Conservation (phyloP, 805 yeast species). For the Starmerella ratchasimensis region DNA sequence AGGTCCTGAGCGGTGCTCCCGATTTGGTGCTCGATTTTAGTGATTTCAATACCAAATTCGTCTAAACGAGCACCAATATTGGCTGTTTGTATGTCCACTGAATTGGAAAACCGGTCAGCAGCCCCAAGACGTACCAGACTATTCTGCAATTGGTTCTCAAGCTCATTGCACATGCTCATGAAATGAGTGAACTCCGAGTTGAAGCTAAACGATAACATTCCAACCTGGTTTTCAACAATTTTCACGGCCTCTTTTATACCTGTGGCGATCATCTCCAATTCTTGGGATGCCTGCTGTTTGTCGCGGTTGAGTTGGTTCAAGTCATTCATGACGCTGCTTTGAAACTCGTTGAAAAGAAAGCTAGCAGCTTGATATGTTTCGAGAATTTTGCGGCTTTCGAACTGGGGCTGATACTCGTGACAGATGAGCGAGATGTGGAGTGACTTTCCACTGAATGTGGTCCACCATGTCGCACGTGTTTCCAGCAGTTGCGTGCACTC, state of each 20-base stretch:
- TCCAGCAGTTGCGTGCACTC: constrained; percentile 22
- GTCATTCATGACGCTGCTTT: background rate
- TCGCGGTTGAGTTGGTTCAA: background rate
- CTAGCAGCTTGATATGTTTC: constrained; percentile 8
- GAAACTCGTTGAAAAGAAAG: constrained; percentile 4
- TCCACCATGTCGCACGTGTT: constrained; percentile 46
- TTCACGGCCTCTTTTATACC: background rate
- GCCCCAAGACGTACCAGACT: too few species aligned
- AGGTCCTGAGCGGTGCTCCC: constrained; percentile 1
- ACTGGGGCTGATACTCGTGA: constrained; percentile 18
- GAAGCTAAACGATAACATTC: too few species aligned
- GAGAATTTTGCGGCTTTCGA: constrained; percentile 13
- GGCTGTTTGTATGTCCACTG: too few species aligned
- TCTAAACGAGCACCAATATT: too few species aligned
- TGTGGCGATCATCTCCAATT: constrained; percentile 1
- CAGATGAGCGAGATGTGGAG: constrained; percentile 42
- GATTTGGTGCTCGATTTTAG: constrained; percentile 1
- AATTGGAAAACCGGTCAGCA: too few species aligned
- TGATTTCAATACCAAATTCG: constrained; percentile 1
- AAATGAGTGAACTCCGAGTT: too few species aligned
- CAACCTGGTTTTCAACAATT: background rate
- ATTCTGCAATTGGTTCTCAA: too few species aligned
- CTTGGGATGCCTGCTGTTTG: background rate
- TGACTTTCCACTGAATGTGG: constrained; percentile 55
- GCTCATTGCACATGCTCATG: too few species aligned